Percentiles rank a stretch among this genome's conserved stretches.
These are phyloP conservation scores for Pistacia integerrima DNA, from an alignment of 345 rosid genomes.

Conservation along the genomic window DNA sequence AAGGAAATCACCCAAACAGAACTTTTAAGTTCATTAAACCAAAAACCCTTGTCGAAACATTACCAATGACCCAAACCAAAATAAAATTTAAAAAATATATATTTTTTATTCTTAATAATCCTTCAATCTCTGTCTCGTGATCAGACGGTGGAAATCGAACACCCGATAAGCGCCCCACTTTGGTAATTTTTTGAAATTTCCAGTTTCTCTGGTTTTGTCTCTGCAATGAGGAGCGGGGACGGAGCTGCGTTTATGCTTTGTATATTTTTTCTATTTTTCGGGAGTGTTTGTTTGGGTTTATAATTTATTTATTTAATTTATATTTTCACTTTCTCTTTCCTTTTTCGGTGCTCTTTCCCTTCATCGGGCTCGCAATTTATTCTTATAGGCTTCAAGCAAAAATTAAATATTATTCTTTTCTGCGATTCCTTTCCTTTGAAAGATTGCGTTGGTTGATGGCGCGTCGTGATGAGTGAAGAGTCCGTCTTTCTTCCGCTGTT, in stretches of 20 bases:
- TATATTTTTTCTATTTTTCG: no score
- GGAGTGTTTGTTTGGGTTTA: not conserved
- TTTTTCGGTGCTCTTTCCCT: not conserved
- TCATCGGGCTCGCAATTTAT: no score
- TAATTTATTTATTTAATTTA: no score
- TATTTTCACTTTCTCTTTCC: not conserved
- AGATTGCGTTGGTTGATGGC: no score
- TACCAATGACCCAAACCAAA: not conserved
- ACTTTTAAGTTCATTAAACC: not conserved
- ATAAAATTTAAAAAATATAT: not conserved
- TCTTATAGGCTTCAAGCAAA: no score
- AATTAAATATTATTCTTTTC: no score
- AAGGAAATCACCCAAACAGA: conserved; percentile 3
- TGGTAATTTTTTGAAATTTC: conserved; percentile 4
- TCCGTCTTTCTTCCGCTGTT: no score
- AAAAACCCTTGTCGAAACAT: conserved; percentile 2
- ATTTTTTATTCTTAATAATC: not conserved
- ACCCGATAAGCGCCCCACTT: not conserved
- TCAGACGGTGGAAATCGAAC: conserved; percentile 11
- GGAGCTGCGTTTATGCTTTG: not conserved
- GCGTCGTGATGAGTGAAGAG: no score
- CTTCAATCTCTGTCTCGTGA: not conserved
- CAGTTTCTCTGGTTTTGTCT: not conserved
- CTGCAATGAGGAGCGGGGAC: not conserved
- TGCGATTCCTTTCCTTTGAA: no score